Base-by-base conservation (phyloP, 495 filamentous ascomycete genomes). In the Talaromyces stipitatus region DNA sequence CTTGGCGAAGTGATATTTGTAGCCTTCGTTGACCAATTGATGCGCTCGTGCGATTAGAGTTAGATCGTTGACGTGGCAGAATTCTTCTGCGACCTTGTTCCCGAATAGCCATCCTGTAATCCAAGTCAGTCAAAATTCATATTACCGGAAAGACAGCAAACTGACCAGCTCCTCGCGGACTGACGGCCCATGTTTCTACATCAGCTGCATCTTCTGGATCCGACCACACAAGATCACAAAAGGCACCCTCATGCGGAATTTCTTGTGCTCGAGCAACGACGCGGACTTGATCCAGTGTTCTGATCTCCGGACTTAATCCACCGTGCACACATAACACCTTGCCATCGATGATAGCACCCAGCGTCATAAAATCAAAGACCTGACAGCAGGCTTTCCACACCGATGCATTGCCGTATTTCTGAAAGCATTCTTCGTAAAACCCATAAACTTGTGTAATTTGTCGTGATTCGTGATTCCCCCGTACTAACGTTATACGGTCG, bases 361-460 rank as follows among this genome's bases (percentile, higher is more conserved):
- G 82, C 11, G 95, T 91, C 50, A 98, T 82, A 70, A 98, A 98
- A 72, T 98, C 94, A 64, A 98, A 98, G 20, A 98, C 94, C 72
- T 97, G 95, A 64, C 94, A 98, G 73, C 94, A 98, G 0, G 92
- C 89, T 72, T 98, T 98, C 94, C 94, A 98, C 18, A 98, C 94
- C 8, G 90, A 95, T 5, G 94, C 94, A 68, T 96, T 97, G 57
- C 92, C 92, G 65, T 98, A 98, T 67, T 98, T 98, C 62, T 89
- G 87, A 65, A 95, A 89, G 71, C 94, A 98, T 66, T 98, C 94
- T 64, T 97, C 94, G 76, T 97, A 97, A 74, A 98, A 98, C 3
- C 94, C 94, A 64, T 98, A 98, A 4, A 98, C 94, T 68, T 97
- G 92, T 8, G 94, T 98, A 58, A 98, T 98, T 68, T 98, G 94